Percentiles rank a stretch among this genome's conserved stretches.
phyloP scores from a whole-genome alignment of 768 basidiomycete genomes.

The Amanita pallidorosea region DNA sequence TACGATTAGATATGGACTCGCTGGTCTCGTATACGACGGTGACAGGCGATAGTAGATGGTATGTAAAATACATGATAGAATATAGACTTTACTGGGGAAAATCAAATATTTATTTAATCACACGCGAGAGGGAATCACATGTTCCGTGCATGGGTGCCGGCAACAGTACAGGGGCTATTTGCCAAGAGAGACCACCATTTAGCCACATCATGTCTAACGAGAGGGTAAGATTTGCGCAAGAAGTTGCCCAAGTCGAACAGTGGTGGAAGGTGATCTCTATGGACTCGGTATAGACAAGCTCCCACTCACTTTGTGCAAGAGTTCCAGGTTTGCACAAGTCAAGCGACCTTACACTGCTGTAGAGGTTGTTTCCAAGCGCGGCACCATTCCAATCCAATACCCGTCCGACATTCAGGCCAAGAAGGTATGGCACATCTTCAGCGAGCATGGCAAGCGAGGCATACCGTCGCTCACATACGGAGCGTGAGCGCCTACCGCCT shows the following conservation, averaged over 20 bases:
- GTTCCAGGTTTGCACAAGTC: constrained; percentile 77
- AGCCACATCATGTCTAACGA: constrained; percentile 45
- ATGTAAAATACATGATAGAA: background rate
- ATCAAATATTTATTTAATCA: background rate
- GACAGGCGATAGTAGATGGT: constrained; percentile 67
- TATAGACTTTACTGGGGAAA: background rate
- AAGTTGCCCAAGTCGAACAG: constrained; percentile 77
- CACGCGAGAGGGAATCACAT: constrained; percentile 31
- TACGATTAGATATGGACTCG: constrained; percentile 80
- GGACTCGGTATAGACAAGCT: background rate
- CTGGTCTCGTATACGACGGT: constrained; percentile 84
- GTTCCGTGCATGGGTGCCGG: constrained; percentile 14
- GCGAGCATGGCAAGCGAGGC: constrained; percentile 63
- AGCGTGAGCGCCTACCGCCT: constrained; percentile 64
- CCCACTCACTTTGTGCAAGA: constrained; percentile 30
- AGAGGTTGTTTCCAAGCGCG: constrained; percentile 90
- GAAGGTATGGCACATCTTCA: constrained; percentile 74
- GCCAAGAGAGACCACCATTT: constrained; percentile 7
- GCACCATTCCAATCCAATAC: constrained; percentile 77
- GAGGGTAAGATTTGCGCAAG: constrained; percentile 59
- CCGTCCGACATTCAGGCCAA: constrained; percentile 78
- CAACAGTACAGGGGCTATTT: constrained; percentile 14
- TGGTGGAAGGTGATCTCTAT: constrained; percentile 77
- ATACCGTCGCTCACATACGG: constrained; percentile 95
- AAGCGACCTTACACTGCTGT: constrained; percentile 87